Evolutionary conservation across 2,329 filamentous ascomycete species (phyloP), one percentile per base, ranked within the genome.

Genomic region (Ophiostoma pallidulum): DNA sequence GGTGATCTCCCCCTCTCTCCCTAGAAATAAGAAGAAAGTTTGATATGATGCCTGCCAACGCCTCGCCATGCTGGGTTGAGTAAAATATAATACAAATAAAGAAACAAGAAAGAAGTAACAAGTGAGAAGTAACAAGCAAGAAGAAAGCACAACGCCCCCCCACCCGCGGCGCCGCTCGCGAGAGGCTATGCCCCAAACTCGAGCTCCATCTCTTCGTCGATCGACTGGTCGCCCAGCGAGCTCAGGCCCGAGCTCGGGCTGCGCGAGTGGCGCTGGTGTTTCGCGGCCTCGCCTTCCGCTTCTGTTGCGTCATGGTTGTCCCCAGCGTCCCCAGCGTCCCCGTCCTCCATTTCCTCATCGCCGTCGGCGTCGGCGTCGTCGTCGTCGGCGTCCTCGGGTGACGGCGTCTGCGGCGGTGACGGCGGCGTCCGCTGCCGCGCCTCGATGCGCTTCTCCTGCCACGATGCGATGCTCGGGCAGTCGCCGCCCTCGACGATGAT

Each of bases 401-500:
- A 32, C 7, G 39, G 48, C n/a, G 51, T 46, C 8, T 45, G 47
- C 7, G 45, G 48, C 16, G 24, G 43, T 20, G 56, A 45, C 7
- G 45, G 48, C 16, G 24, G 43, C 24, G 56, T 54, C 33, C 54
- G 53, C 20, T 62, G 50, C 4, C 60, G 57, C 1, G 59, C 56
- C 31, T 61, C 59, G 16, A 45, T 47, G 16, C 53, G 53, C 53
- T 62, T 66, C 28, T 68, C 66, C 44, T 65, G 66, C 85, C 86
- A 91, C 48, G 81, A 79, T 39, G 75, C 69, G 39, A 91, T 74
- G 50, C 75, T 85, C 43, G 78, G 75, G 7, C 75, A 74, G 29
- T 78, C 72, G 18, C 86, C 86, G 37, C 90, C 90, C 62, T 94
- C 89, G 44, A 94, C 82, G 44, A 82, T 71, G 24, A 95, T 69